Conservation (phyloP, 2,329 filamentous ascomycete genomes). For the Penicillium sp. region DNA sequence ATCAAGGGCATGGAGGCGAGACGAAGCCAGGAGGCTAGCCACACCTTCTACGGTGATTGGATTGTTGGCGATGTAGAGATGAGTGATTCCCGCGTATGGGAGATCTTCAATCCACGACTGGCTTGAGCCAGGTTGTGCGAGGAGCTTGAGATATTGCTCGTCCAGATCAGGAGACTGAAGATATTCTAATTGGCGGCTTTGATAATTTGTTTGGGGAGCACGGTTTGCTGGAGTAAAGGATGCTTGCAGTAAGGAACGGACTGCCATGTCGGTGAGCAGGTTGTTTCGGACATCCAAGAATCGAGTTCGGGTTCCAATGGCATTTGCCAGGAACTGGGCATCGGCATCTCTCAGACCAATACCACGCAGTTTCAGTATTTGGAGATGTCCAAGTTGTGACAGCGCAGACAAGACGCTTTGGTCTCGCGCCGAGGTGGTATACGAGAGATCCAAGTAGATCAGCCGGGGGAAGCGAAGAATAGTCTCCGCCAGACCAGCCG, state of each 20-base stretch:
- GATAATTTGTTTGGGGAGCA: constrained; percentile 11
- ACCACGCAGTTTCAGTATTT: constrained; percentile 59
- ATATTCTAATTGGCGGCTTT: constrained; percentile 19
- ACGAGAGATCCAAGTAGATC: constrained; percentile 61
- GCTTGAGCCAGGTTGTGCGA: constrained; percentile 54
- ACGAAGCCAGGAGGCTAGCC: constrained; percentile 55
- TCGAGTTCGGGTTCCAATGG: constrained; percentile 55
- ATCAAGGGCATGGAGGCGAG: constrained; percentile 58
- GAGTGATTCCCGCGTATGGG: constrained; percentile 58
- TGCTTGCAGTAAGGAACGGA: constrained; percentile 54
- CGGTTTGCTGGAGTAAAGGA: constrained; percentile 46
- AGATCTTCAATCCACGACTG: constrained; percentile 59
- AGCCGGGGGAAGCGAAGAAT: constrained; percentile 56
- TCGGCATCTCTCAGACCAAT: constrained; percentile 58
- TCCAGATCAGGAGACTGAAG: constrained; percentile 43
- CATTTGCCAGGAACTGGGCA: constrained; percentile 53
- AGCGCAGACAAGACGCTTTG: constrained; percentile 52
- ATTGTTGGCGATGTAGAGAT: constrained; percentile 62
- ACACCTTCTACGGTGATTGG: constrained; percentile 58
- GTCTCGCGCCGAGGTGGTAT: constrained; percentile 53
- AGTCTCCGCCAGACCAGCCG: constrained; percentile 54
- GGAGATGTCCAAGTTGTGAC: constrained; percentile 51
- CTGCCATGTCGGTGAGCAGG: constrained; percentile 57
- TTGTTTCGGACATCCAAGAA: constrained; percentile 62
- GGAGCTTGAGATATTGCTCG: constrained; percentile 51